Percentiles rank a stretch among this genome's conserved stretches.
Evolutionary conservation across 352 stramenopile species (phyloP).

Genomic region (Aphanomyces euteiches): DNA sequence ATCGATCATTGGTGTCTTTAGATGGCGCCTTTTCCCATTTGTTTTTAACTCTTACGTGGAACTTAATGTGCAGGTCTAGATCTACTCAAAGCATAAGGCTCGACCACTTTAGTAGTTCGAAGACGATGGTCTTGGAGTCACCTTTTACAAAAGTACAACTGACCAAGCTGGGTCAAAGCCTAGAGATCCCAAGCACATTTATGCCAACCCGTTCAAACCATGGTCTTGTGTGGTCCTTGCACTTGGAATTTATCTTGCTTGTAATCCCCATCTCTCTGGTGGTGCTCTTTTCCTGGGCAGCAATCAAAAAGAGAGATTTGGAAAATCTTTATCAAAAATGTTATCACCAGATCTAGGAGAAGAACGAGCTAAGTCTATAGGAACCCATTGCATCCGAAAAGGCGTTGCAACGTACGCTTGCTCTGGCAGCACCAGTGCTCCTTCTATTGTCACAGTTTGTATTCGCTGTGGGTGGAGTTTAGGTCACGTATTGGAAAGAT

Average conservation of each 20-base stretch:
- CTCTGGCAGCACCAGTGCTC: conserved; percentile 20
- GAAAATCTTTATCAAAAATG: not conserved
- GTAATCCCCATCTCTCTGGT: not conserved
- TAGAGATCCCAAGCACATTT: conserved; percentile 39
- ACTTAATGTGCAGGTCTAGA: conserved; percentile 11
- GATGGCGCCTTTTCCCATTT: not conserved
- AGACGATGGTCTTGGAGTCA: conserved; percentile 38
- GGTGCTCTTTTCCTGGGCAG: not conserved
- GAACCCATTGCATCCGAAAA: conserved; percentile 21
- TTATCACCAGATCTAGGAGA: not conserved
- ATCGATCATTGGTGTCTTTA: not conserved
- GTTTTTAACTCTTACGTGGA: conserved; percentile 1
- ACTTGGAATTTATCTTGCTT: conserved; percentile 33
- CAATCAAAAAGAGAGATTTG: conserved; percentile 10
- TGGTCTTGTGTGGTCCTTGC: conserved; percentile 37
- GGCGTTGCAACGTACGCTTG: conserved; percentile 28
- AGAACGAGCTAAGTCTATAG: not conserved
- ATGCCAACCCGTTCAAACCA: conserved; percentile 37
- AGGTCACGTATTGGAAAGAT: conserved; percentile 19
- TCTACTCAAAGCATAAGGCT: not conserved
- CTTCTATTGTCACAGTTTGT: conserved; percentile 23
- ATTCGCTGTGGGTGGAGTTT: conserved; percentile 22
- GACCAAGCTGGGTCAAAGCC: conserved; percentile 32
- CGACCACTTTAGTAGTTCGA: conserved; percentile 34
- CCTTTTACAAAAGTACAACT: conserved; percentile 42